Conservation (phyloP, 352 stramenopile species). For the Globisporangium okanoganense region DNA sequence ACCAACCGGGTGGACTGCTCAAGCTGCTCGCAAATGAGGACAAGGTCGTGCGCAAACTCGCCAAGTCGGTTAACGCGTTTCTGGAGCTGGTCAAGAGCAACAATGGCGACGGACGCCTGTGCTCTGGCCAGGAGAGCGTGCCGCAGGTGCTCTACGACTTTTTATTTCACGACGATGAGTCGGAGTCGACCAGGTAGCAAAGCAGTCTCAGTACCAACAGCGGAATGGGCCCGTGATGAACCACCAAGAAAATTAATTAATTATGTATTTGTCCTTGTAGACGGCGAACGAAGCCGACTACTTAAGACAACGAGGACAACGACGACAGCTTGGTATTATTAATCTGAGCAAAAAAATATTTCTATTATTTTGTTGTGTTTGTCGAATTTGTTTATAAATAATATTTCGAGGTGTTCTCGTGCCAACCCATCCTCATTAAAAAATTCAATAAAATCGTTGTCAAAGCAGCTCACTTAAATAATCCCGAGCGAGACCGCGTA, state of each 20-base stretch:
- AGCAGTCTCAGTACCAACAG: neutral
- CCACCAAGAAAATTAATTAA: neutral
- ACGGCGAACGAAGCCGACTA: neutral
- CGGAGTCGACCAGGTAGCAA: neutral
- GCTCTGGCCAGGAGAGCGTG: neutral
- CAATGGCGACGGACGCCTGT: neutral
- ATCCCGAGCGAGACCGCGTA: constrained; percentile 13
- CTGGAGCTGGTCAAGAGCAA: constrained; percentile 2
- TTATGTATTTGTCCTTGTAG: neutral
- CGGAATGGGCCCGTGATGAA: neutral
- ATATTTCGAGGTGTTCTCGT: too few species aligned
- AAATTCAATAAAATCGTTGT: neutral
- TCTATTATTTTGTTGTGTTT: too few species aligned
- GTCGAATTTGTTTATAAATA: too few species aligned
- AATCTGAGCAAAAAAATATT: neutral
- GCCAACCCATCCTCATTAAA: neutral
- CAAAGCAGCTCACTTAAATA: neutral
- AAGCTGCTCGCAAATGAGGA: neutral
- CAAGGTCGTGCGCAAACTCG: neutral
- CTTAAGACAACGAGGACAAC: neutral
- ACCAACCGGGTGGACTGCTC: constrained; percentile 3
- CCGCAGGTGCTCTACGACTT: constrained; percentile 6
- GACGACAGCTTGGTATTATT: neutral
- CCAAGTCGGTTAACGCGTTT: constrained; percentile 10
- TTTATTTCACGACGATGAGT: neutral